Conservation (phyloP, 495 filamentous ascomycete species). For the Cercophora newfieldiana region DNA sequence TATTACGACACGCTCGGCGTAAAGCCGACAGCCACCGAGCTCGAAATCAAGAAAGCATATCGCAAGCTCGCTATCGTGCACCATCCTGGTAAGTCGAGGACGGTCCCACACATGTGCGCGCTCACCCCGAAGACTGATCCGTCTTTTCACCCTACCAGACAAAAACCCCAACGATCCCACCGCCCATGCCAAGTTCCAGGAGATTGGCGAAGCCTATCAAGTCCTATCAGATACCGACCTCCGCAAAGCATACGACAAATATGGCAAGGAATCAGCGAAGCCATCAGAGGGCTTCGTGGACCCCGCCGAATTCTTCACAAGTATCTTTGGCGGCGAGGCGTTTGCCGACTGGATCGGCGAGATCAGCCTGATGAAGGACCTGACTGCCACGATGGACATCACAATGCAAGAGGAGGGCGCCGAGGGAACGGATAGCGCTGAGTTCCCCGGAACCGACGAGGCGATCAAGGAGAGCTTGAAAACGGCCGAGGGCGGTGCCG, state of each 20-base stretch:
- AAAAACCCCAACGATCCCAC: slow-evolving; percentile 97
- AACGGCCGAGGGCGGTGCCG: slow-evolving; percentile 27
- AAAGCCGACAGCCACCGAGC: slow-evolving; percentile 80
- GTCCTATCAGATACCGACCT: slow-evolving; percentile 86
- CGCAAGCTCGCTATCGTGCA: slow-evolving; percentile 84
- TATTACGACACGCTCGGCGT: slow-evolving; percentile 94
- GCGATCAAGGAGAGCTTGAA: slow-evolving; percentile 52
- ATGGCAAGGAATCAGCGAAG: slow-evolving; percentile 88
- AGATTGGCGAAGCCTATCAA: slow-evolving; percentile 96
- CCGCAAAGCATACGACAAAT: slow-evolving; percentile 90
- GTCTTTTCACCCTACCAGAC: slow-evolving; percentile 53
- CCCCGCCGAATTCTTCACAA: slow-evolving; percentile 95
- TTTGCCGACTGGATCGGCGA: slow-evolving; percentile 91
- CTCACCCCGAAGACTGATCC: neutral
- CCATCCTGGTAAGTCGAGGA: slow-evolving; percentile 52
- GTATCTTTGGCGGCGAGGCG: slow-evolving; percentile 96
- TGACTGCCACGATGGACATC: slow-evolving; percentile 89
- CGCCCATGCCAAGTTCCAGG: slow-evolving; percentile 92
- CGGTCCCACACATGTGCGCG: neutral
- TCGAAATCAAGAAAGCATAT: slow-evolving; percentile 99
- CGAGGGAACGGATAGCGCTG: slow-evolving; percentile 38
- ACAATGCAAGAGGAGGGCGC: slow-evolving; percentile 69
- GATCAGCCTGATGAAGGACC: slow-evolving; percentile 88
- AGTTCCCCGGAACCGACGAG: slow-evolving; percentile 50
- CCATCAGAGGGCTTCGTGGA: slow-evolving; percentile 92